phyloP scores from a whole-genome alignment of 2,329 filamentous ascomycete species.

The Didymella lethalis region DNA sequence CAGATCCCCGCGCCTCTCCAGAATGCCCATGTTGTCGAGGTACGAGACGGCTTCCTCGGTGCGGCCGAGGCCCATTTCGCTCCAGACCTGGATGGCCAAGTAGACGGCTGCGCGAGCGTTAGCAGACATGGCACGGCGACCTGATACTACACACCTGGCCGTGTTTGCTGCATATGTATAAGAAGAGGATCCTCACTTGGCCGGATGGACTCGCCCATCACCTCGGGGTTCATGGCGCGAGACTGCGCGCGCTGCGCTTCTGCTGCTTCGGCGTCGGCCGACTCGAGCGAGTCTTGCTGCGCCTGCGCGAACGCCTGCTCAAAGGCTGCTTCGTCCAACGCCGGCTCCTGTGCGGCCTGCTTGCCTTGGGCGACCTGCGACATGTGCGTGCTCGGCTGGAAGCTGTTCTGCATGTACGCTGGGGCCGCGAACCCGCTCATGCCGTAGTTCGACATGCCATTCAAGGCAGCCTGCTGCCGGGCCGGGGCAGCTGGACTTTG shows the following conservation, averaged over 20 bases:
- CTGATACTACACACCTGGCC: conserved; percentile 43
- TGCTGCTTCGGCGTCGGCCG: conserved; percentile 29
- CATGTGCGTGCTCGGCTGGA: conserved; percentile 29
- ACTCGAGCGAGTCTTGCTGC: conserved; percentile 50
- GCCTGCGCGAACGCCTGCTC: conserved; percentile 62
- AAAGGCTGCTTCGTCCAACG: conserved; percentile 64
- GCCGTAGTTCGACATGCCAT: conserved; percentile 38
- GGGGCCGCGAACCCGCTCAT: conserved; percentile 40
- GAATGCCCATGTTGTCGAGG: conserved; percentile 35
- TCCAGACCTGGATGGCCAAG: conserved; percentile 45
- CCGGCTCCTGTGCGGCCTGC: conserved; percentile 48
- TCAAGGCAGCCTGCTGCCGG: conserved; percentile 40
- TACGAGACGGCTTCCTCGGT: conserved; percentile 36
- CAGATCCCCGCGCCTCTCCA: conserved; percentile 38
- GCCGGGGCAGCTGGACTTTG: conserved; percentile 46
- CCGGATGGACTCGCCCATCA: conserved; percentile 28
- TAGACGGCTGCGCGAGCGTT: conserved; percentile 40
- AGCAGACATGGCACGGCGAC: conserved; percentile 23
- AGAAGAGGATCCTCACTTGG: conserved; percentile 44
- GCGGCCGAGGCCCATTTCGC: conserved; percentile 41
- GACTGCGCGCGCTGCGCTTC: conserved; percentile 19
- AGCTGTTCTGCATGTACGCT: conserved; percentile 36
- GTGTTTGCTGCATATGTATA: conserved; percentile 44
- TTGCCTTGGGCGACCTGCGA: conserved; percentile 45
- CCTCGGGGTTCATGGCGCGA: conserved; percentile 27